phyloP scores from a whole-genome alignment of 1,139 yeast species.

The Geotrichum candidum region DNA sequence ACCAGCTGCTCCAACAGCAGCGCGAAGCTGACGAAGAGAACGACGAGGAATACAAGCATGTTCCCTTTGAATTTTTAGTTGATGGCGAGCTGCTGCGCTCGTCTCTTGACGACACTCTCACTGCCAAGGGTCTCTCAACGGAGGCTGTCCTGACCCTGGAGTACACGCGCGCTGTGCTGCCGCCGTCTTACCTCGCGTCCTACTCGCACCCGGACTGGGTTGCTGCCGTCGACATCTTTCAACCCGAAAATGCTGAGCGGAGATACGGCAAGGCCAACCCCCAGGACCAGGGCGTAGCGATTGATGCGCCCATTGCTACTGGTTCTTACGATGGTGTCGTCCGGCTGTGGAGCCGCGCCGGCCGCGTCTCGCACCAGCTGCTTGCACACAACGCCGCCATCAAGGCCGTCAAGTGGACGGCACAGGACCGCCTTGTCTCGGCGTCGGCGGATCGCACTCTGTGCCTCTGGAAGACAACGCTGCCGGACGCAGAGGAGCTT shows the following conservation, averaged over 20 bases:
- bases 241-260: conserved; percentile 22
- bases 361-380: conserved; percentile 74
- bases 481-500: conserved; percentile 35
- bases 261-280: conserved; percentile 23
- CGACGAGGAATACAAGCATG: conserved; percentile 41
- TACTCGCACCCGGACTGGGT: conserved; percentile 96
- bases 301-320: conserved; percentile 49
- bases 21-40: conserved; percentile 22
- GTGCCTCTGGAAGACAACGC: conserved; percentile 76
- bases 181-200: conserved; percentile 86
- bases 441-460: conserved; percentile 87
- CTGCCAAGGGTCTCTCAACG: conserved; percentile 68
- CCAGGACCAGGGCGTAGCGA: conserved; percentile 27
- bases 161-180: conserved; percentile 86
- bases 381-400: conserved; percentile 86
- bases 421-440: conserved; percentile 58
- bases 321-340: conserved; percentile 96
- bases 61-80: conserved; percentile 88
- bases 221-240: conserved; percentile 56
- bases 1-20: conserved; percentile 56
- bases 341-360: conserved; percentile 79
- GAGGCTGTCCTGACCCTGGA: conserved; percentile 79
- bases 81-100: conserved; percentile 76
- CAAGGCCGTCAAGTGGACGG: conserved; percentile 69
- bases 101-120: conserved; percentile 73